These are phyloP conservation scores for Starmerella potacharoeniae DNA, from an alignment of 805 yeast species.

Conservation along the genomic window DNA sequence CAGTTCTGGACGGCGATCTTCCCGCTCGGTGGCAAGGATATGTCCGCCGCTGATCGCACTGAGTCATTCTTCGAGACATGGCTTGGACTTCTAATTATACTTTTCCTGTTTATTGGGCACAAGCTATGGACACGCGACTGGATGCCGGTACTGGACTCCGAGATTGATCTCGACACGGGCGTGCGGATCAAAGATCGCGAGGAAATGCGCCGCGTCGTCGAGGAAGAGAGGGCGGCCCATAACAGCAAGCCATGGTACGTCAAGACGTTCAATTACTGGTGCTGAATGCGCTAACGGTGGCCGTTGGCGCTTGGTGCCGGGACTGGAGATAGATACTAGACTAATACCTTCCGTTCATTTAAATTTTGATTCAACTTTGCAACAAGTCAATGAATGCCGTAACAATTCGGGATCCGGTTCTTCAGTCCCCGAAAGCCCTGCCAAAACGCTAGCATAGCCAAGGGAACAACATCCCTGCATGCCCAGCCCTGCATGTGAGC, in stretches of 20 bases:
- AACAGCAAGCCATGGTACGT: background rate
- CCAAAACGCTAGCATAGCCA: too few relatives aligned
- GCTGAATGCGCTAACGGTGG: background rate
- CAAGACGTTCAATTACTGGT: conserved; percentile 14
- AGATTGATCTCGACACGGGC: conserved; percentile 15
- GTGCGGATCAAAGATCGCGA: conserved; percentile 12
- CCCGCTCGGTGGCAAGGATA: conserved; percentile 40
- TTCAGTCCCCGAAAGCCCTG: too few relatives aligned
- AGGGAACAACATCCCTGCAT: too few relatives aligned
- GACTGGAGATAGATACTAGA: too few relatives aligned
- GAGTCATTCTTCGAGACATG: conserved; percentile 52
- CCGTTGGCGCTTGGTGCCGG: background rate
- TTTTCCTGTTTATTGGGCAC: conserved; percentile 40
- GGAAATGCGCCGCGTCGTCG: conserved; percentile 8
- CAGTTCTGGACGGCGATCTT: conserved; percentile 68
- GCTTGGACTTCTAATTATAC: conserved; percentile 51
- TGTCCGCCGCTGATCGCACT: conserved; percentile 29
- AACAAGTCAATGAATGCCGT: too few relatives aligned
- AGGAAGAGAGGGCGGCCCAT: conserved; percentile 7
- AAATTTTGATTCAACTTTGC: too few relatives aligned
- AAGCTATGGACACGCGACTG: conserved; percentile 15
- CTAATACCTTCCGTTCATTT: too few relatives aligned
- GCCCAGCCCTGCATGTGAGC: too few relatives aligned
- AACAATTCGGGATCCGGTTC: too few relatives aligned
- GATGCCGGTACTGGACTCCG: conserved; percentile 3